A percentile compares a stretch with the other conserved stretches of the same genome.
These are phyloP conservation scores for Tanacetum coccineum DNA, from an alignment of 129 eudicot genomes.

Conservation along the genomic window DNA sequence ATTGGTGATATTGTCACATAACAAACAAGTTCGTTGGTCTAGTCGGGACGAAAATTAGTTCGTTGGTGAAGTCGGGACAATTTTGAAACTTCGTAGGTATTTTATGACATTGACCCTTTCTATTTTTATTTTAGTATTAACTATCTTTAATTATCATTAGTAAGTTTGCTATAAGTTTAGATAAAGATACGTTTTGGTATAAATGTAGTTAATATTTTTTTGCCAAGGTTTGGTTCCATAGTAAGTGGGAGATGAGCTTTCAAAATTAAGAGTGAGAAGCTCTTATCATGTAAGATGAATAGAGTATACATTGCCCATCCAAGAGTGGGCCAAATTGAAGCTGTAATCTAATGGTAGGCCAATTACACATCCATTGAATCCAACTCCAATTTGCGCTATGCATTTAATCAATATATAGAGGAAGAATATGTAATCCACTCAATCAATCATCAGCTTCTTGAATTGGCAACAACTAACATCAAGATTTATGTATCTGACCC, in stretches of 20 bases:
- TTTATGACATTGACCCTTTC: no score
- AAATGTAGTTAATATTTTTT: background rate
- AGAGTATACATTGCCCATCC: conserved; percentile 24
- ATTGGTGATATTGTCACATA: no score
- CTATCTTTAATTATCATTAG: no score
- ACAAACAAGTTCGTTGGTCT: no score
- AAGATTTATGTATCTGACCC: conserved; percentile 28
- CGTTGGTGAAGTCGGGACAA: no score
- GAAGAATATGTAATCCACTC: conserved; percentile 20
- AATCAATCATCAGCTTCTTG: conserved; percentile 33
- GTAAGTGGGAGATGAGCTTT: conserved; percentile 9
- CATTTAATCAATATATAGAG: conserved; percentile 2
- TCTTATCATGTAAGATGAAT: conserved; percentile 16
- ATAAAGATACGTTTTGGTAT: background rate
- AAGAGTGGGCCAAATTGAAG: conserved; percentile 31
- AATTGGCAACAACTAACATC: conserved; percentile 31
- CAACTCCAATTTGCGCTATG: conserved; percentile 22
- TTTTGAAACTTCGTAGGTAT: no score
- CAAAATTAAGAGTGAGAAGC: conserved; percentile 22
- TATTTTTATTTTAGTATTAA: no score
- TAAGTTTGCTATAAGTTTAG: no score
- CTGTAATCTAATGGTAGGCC: conserved; percentile 33
- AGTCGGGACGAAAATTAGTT: no score
- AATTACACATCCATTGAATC: conserved; percentile 32
- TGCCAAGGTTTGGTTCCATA: background rate